Base-by-base conservation (phyloP, 129 eudicot genomes). In the Ambrosia artemisiifolia region DNA sequence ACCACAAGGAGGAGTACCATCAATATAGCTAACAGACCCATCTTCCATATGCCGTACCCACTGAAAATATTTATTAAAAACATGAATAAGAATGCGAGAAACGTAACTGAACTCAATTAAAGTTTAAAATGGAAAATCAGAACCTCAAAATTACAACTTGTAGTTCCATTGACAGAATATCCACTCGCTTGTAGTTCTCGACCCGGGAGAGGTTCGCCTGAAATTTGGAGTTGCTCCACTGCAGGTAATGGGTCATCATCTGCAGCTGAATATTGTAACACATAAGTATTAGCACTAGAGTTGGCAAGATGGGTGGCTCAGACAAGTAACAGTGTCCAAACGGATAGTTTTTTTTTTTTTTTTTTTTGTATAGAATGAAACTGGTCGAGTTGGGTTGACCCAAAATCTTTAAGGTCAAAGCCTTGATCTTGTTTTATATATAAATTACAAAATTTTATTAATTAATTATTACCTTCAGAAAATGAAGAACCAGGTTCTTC, bases 21-120 rank as follows among this genome's bases (percentile, higher is more conserved):
- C 98, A 51, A 94, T 88, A 79, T 90, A 88, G 57, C 75, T 82
- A 57, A 90, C 73, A 69, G 98, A 94, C 66, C 98, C 98, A 84
- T 94, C 96, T 75, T 90, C 98, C 90, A 85, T 60, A 84, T 87
- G 96, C 35, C 98, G 95, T 32, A 94, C 95, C 98, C 98, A 94
- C 98, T 94, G 88, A 73, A 76, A 60, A 77, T 66, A 36, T 53
- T 32, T 30, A 48, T 38, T 50, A 60, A 69, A 14, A 72, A 82
- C 8, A 55, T 16, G 47, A 2, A 17, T 50, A 4, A 51, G 51
- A 69, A 63, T 36, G 13, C 40, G 9, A 70, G 61, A 51, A 47
- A 78, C 42, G 77, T 35, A 75, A 63, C 17, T 24, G 46, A 51
- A 65, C 56, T 38, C 19, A 61, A 34, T 18, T 18, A 74, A 13